Evolutionary conservation across 495 filamentous ascomycete species (phyloP).

Genomic region (Haplographium delicatum): DNA sequence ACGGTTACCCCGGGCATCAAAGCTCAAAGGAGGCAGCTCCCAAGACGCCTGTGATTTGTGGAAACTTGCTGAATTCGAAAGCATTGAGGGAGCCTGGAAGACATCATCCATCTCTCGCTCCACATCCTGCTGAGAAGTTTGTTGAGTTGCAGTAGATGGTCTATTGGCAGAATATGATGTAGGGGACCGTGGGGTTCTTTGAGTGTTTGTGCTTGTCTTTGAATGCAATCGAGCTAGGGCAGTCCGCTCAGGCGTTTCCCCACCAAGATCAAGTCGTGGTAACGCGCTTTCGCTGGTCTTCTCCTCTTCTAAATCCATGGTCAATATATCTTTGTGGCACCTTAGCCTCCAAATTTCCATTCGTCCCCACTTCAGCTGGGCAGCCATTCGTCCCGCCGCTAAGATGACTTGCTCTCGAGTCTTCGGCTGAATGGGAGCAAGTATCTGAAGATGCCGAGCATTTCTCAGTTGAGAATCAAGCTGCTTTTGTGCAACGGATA

Average conservation of each 20-base stretch:
- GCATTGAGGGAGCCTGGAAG: conserved; percentile 24
- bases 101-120: conserved; percentile 23
- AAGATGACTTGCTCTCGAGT: conserved; percentile 81
- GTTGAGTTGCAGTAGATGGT: conserved; percentile 18
- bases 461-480: conserved; percentile 82
- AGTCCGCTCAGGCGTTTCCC: conserved; percentile 13
- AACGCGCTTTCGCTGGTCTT: conserved; percentile 3
- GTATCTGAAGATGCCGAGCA: conserved; percentile 83
- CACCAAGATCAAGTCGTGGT: conserved; percentile 9
- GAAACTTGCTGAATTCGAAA: conserved; percentile 33
- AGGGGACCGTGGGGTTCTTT: conserved; percentile 26
- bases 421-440: conserved; percentile 82
- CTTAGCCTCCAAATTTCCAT: conserved; percentile 90
- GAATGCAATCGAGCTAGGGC: conserved; percentile 19
- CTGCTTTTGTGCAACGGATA: conserved; percentile 64
- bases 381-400: conserved; percentile 78
- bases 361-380: conserved; percentile 86
- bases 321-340: conserved; percentile 85
- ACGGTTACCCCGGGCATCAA: conserved; percentile 30
- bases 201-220: conserved; percentile 28
- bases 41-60: conserved; percentile 45
- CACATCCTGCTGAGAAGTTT: conserved; percentile 18
- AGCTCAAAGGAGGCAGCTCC: conserved; percentile 41
- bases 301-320: conserved; percentile 80
- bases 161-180: conserved; percentile 21